Evolutionary conservation across 371 early-diverging fungal genomes (phyloP).

Genomic region (Apophysomyces elegans): DNA sequence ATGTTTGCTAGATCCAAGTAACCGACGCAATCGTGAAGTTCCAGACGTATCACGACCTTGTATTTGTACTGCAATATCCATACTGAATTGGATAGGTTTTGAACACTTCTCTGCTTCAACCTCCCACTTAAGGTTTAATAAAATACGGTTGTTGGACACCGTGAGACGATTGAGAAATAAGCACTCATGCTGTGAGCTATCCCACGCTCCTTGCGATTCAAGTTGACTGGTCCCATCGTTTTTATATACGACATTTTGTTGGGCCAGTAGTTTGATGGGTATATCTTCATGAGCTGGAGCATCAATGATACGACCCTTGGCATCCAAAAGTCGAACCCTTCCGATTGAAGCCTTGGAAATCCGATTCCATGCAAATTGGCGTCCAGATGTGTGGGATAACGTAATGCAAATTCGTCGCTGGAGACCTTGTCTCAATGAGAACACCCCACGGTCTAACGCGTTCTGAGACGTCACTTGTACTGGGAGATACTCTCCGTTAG

Average conservation of each 20-base stretch:
- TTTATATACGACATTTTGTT: conserved; percentile 52
- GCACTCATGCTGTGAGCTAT: conserved; percentile 81
- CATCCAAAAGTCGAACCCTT: conserved; percentile 66
- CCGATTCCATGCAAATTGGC: conserved; percentile 66
- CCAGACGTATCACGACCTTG: conserved; percentile 61
- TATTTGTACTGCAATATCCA: conserved; percentile 70
- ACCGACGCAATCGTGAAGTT: conserved; percentile 42
- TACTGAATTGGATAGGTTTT: conserved; percentile 61
- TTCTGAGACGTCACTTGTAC: conserved; percentile 66
- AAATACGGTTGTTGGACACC: conserved; percentile 57
- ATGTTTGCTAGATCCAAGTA: conserved; percentile 39
- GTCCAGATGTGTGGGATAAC: conserved; percentile 78
- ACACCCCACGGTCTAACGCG: conserved; percentile 65
- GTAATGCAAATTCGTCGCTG: conserved; percentile 78
- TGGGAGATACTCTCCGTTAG: conserved; percentile 74
- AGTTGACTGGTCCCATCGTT: conserved; percentile 70
- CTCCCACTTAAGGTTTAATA: conserved; percentile 60
- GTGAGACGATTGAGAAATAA: conserved; percentile 76
- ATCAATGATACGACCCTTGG: conserved; percentile 64
- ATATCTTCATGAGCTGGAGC: conserved; percentile 58
- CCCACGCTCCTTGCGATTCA: conserved; percentile 76
- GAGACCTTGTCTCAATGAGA: conserved; percentile 82
- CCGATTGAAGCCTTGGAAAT: conserved; percentile 67
- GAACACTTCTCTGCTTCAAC: conserved; percentile 64
- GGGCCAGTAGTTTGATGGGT: conserved; percentile 52